Base-by-base conservation (phyloP, 116 monocot genomes). In the Trichopus zeylanicus region DNA sequence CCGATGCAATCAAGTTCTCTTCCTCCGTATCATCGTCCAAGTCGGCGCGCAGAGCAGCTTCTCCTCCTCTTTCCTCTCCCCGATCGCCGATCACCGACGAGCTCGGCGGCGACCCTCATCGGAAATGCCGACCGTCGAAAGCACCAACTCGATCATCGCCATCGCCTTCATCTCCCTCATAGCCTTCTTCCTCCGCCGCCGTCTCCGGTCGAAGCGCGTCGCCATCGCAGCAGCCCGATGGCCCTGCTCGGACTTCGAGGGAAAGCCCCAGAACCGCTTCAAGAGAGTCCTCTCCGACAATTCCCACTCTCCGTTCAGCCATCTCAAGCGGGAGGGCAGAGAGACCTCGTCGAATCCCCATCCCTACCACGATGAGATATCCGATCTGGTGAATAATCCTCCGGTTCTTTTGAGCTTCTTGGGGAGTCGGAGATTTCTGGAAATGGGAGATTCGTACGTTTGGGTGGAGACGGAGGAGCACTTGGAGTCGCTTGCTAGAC, bases 191-290 rank as follows among this genome's bases (percentile, higher is more conserved):
- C 49, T 1, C 49, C 4, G 49, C 49, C 21, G 49, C 49, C 49
- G 49, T 9, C 19, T 9, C 21, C 7, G 34, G 34, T 35, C 34
- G 5, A 6, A n/a, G n/a, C n/a, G 42, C 42, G 4, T n/a, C n/a
- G 49, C 22, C 19, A 22, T 22, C 49, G 21, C 19, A 1, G 49
- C 49, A n/a, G 3, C 49, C 49, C 49, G 21, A 22, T 20, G 49
- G 49, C 19, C 49, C 73, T 69, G 60, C 54, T 67, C 55, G 31
- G 82, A 81, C 27, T 48, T 59, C 29, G 75, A 78, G 51, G 74
- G 68, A 53, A 94, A 94, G 73, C 93, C 93, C 8, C 93, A 89
- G 78, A 69, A 70, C 52, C 46, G 56, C 15, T 94, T 94, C 78
- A 89, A 82, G 71, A 61, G 70, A 59, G 82, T 94, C 0, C 59